Base-by-base conservation (phyloP, 805 yeast species). In the Maudiozyma barnettii region DNA sequence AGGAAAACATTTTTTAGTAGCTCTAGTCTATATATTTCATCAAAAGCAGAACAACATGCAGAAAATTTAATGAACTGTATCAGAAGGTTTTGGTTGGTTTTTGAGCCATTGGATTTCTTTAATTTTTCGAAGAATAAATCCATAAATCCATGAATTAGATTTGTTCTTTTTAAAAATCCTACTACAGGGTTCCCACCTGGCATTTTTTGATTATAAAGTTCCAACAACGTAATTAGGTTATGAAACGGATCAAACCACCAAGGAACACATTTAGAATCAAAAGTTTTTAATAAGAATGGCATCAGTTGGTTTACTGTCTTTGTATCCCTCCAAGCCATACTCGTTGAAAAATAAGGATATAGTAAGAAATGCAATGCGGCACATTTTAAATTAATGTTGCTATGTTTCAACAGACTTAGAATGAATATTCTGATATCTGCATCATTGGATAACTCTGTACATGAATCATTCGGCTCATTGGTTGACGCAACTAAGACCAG, bases 221-320 rank as follows among this genome's bases (percentile, higher is more conserved):
- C 57, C n/a, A 61, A 43, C 22, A 61, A 45, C 1, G 42, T 36
- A 13, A 51, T 54, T 20, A 63, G 36, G 18, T 44, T 49, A 14
- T 60, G 61, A 21, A 63, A 55, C 4, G 65, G 64, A 50, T 61
- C 63, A 49, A 56, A 63, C 65, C 66, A 61, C 59, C 59, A 54
- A 12, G 67, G 67, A 4, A 62, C 21, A n/a, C 46, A 41, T 10
- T 51, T 50, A 22, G 45, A 53, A 41, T 61, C 56, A 41, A 63
- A 54, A 13, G 56, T 50, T 7, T 55, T 56, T 22, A 60, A 47
- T 43, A 63, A 46, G 45, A 56, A 56, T 4, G 67, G 65, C 31
- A 61, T 46, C 35, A 54, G 39, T 43, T 54, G 54, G 3, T 45
- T 46, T n/a, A 60, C 36, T 2, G 51, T 48, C 21, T 49, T 49